Conservation (phyloP, 2,329 filamentous ascomycete genomes). For the Diaporthe nobilis region DNA sequence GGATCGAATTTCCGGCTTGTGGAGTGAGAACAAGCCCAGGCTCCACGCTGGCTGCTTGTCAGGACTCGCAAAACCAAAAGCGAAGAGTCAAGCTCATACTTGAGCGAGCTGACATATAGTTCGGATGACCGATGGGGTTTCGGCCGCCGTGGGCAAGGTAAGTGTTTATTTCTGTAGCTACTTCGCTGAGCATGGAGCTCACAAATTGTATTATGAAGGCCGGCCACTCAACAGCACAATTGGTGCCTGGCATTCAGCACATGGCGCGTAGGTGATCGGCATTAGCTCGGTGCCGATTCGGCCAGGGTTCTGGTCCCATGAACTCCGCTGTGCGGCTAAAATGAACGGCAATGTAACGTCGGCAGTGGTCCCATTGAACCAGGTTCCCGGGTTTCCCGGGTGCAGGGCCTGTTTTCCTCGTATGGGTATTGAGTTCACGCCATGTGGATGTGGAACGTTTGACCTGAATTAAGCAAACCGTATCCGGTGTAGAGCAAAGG, state of each 20-base stretch:
- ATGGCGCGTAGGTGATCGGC: not conserved
- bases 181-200: not conserved
- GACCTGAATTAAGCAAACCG: not conserved
- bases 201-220: not conserved
- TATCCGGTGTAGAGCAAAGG: not conserved
- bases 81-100: constrained; percentile 22
- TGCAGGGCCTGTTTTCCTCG: not conserved
- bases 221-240: not conserved
- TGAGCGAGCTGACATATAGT: not conserved
- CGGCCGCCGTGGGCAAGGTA: constrained; percentile 21
- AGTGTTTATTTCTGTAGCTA: not conserved
- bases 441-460: constrained; percentile 1
- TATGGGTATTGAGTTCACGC: constrained; percentile 5
- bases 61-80: not conserved
- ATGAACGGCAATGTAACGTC: not conserved
- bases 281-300: not conserved
- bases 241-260: not conserved
- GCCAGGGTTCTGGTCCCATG: not conserved
- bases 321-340: not conserved
- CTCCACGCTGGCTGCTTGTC: not conserved
- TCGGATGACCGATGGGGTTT: too few species aligned
- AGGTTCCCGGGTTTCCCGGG: not conserved
- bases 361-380: not conserved
- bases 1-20: not conserved
- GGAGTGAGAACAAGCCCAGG: not conserved